A percentile compares a stretch with the other conserved stretches of the same genome.
Conservation (phyloP, 257 asterid genomes). For the Solanum etuberosum region DNA sequence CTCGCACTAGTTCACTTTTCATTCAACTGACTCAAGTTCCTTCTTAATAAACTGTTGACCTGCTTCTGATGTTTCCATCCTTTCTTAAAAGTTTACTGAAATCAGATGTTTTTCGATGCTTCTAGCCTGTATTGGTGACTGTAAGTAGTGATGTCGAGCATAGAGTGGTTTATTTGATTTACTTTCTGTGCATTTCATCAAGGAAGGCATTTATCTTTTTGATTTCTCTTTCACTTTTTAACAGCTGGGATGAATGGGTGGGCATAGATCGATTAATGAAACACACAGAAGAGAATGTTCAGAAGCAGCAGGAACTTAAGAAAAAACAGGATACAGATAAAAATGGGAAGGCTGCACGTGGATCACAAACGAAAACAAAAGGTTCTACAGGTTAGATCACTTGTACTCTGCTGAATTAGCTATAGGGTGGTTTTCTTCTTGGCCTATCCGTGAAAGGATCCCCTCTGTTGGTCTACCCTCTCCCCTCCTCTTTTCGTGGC, state of each 20-base stretch:
- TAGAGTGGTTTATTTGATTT: not conserved
- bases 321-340: slow-evolving; percentile 27
- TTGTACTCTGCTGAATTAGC: not conserved
- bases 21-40: not conserved
- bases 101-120: not conserved
- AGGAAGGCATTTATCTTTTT: not conserved
- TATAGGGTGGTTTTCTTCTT: not conserved
- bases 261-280: slow-evolving; percentile 39
- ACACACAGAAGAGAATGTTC: slow-evolving; percentile 45
- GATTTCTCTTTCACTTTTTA: not conserved
- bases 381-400: slow-evolving; percentile 29
- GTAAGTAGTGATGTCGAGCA: not conserved
- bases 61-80: not conserved
- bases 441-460: not conserved
- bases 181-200: not conserved
- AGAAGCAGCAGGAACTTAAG: slow-evolving; percentile 35
- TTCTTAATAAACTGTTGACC: not conserved
- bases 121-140: not conserved
- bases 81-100: not conserved
- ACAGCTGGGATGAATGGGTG: slow-evolving; percentile 94
- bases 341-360: slow-evolving; percentile 27
- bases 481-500: not conserved
- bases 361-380: slow-evolving; percentile 31
- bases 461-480: not conserved
- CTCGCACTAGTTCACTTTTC: not conserved